Base-by-base conservation (phyloP, 176 grass and related monocot genomes). In the Phragmites australis region DNA sequence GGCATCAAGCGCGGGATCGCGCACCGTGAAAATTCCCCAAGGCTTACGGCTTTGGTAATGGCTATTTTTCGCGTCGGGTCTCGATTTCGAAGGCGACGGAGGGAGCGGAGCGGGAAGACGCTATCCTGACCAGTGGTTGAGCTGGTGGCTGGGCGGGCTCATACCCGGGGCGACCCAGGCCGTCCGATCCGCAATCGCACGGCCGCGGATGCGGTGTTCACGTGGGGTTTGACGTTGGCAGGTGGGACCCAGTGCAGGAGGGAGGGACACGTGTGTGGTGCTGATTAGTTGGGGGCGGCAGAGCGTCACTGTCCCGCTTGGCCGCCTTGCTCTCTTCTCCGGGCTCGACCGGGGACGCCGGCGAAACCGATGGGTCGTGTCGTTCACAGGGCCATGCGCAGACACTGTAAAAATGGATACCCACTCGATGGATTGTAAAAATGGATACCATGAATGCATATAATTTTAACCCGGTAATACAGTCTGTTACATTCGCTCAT, bases 1-100 rank as follows among this genome's bases (percentile, higher is more conserved):
- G 43, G 87, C 87, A 89, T 89, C 76, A 85, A 80, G 45, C 70
- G 82, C 68, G n/a, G 37, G 71, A 55, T 2, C 39, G 50, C 37
- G 61, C 32, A 71, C 81, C 6, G 68, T 41, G 43, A 64, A 73
- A 62, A 6, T 4, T 9, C 12, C 14, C 42, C 40, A 1, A 25
- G 0, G 16, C 2, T 23, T 32, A 17, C 15, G 32, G 37, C 60
- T 50, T 65, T 2, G 76, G 76, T 39, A 78, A 78, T 78, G 76
- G 46, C 60, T 52, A 17, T 52, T 79, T 78, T 65, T 34, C n/a
- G n/a, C n/a, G n/a, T 1, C 57, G 59, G 17, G 59, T 2, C 42
- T 42, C 44, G 77, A n/a, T 7, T 46, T 77, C 56, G 57, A 55
- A 29, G 67, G 41, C 27, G 74, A 42, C 71, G 78, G 60, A 37